Base-by-base conservation (phyloP, 169 alveolate species). In the Cryptosporidium sp. region DNA sequence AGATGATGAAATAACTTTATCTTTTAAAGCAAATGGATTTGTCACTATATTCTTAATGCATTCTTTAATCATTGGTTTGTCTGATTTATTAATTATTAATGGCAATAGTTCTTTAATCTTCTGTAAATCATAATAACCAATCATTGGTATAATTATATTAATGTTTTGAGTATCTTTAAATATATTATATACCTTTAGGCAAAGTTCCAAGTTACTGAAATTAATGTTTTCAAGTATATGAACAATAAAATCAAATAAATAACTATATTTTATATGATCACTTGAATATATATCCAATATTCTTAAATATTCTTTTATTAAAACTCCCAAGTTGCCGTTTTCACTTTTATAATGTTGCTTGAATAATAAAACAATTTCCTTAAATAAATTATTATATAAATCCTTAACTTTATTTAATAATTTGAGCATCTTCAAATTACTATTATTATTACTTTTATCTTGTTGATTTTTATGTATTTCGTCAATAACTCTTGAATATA, bases 21-120 rank as follows among this genome's bases (percentile, higher is more conserved):
- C 75, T 39, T 23, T 80, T 65, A 33, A 9, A 6, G 71, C 71
- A 65, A 65, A 65, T 33, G 71, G 71, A 35, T 52, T 55, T 8
- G 39, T 37, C 0, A 62, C 21, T 5, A 80, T 80, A 48, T 80
- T 80, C 26, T 48, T 59, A 29, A 80, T 61, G 3, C 80, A 62
- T 39, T 80, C 80, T 29, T 80, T 80, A 16, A 80, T 62, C 89
- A 62, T 43, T 41, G 33, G 16, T 80, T 65, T 80, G 33, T 62
- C 74, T 23, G 80, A 59, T 29, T 43, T 80, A 26, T 65, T 80
- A 31, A 80, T 59, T 6, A 80, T 26, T 16, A 80, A 2, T 6
- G 89, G 89, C 12, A 80, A 31, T 31, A 62, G 29, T 50, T 80
- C 80, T 41, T 80, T 80, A 9, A 80, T 80, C 35, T 35, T 80